Evolutionary conservation across 257 asterid species (phyloP), one percentile per base, ranked within the genome.

Genomic region (Penstemon barbatus): DNA sequence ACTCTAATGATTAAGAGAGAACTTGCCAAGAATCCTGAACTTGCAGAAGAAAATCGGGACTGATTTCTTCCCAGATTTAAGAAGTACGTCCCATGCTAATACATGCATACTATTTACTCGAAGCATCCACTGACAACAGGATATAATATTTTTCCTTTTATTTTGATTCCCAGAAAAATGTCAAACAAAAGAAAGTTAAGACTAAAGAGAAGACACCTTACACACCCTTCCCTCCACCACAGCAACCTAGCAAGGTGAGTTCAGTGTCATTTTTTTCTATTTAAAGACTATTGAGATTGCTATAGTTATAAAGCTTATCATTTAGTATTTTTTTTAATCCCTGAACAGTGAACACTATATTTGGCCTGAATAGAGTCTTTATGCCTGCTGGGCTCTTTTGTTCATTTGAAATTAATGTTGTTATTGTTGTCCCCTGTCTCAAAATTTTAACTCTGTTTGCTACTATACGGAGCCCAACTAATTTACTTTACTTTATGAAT

Each of bases 171-270:
- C 81, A 93, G 98, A 91, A 88, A 83, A 93, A 90, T 75, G 96
- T 93, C 69, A 84, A 93, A 78, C 93, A 80, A 61, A 93, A 84
- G 95, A 90, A 93, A 73, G 85, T 79, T 66, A 85, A 86, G 82
- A 55, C 85, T 55, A 88, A 85, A 74, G 97, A 93, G 79, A 93
- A 87, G 95, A 93, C 82, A 65, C 77, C 87, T 13, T 93, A 90
- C 78, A 93, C 97, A 1, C 97, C 97, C 2, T 90, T 93, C 90
- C 98, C 98, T 77, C 98, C 97, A 42, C 95, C 97, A 0, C 97
- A 87, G 75, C 96, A 72, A 70, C 97, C 98, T 74, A 93, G 98
- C 37, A 85, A 86, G 94, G 98, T 93, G 70, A 82, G 88, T 71
- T 19, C 39, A 57, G 66, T 67, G 50, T 61, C 49, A 3, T 5